phyloP scores from a whole-genome alignment of 768 basidiomycete species.

The Trametes elegans region DNA sequence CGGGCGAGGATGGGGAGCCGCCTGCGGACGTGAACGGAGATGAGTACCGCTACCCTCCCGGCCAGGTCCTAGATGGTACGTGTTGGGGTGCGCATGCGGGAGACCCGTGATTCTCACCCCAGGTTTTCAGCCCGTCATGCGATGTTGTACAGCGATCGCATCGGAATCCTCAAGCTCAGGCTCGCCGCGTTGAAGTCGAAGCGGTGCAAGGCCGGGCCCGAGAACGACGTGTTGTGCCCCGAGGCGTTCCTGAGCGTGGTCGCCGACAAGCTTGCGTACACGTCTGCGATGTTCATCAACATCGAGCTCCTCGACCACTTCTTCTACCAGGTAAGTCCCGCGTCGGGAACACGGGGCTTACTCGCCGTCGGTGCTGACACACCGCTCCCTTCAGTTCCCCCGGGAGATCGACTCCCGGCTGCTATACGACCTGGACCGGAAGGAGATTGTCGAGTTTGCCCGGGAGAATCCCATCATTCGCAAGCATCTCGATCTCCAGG shows the following conservation, averaged over 20 bases:
- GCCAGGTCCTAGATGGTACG: slow-evolving; percentile 89
- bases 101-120: background rate
- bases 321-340: slow-evolving; percentile 84
- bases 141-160: slow-evolving; percentile 79
- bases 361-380: background rate
- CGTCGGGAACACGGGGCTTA: background rate
- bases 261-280: slow-evolving; percentile 94
- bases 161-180: slow-evolving; percentile 82
- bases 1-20: slow-evolving; percentile 35
- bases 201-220: slow-evolving; percentile 84
- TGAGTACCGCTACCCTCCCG: slow-evolving; percentile 88
- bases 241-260: slow-evolving; percentile 97
- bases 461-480: slow-evolving; percentile 91
- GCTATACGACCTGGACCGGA: slow-evolving; percentile 89
- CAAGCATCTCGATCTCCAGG: slow-evolving; percentile 89
- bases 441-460: slow-evolving; percentile 88
- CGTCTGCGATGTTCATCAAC: slow-evolving; percentile 97
- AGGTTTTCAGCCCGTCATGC: slow-evolving; percentile 80
- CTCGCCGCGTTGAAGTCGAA: slow-evolving; percentile 84
- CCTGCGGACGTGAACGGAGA: slow-evolving; percentile 46
- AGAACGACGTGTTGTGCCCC: slow-evolving; percentile 88
- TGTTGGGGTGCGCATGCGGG: background rate
- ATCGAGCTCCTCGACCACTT: slow-evolving; percentile 98
- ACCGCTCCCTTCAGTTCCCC: slow-evolving; percentile 77
- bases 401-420: slow-evolving; percentile 94